A percentile compares a stretch with the other conserved stretches of the same genome.
Conservation (phyloP, 257 asterid genomes). For the Solanum paucissectum region DNA sequence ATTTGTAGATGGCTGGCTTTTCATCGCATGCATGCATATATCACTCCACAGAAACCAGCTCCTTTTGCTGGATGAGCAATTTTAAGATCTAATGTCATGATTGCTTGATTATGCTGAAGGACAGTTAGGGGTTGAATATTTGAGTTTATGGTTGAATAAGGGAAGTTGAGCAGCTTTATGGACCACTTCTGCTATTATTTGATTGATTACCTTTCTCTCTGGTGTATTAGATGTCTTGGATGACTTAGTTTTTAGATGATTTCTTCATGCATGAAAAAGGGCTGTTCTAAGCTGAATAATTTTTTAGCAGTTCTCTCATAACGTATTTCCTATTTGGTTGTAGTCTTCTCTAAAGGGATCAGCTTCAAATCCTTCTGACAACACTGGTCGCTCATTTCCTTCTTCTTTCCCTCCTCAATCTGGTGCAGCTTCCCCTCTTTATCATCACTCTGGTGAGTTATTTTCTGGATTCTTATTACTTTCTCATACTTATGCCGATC, state of each 20-base stretch:
- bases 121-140: neutral
- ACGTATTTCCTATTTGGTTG: slow-evolving; percentile 5
- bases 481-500: slow-evolving; percentile 3
- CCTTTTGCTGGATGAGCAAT: neutral
- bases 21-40: neutral
- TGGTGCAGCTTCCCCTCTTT: slow-evolving; percentile 57
- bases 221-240: neutral
- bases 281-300: neutral
- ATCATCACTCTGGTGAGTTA: slow-evolving; percentile 59
- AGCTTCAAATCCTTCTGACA: slow-evolving; percentile 62
- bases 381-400: slow-evolving; percentile 49
- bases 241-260: neutral
- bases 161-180: neutral
- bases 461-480: neutral
- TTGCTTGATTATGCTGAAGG: neutral
- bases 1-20: neutral
- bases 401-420: slow-evolving; percentile 63
- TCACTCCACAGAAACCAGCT: neutral
- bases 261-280: neutral
- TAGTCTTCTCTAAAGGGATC: slow-evolving; percentile 72
- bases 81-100: neutral
- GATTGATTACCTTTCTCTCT: neutral
- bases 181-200: neutral
- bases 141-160: neutral
- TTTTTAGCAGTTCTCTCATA: neutral